These are phyloP conservation scores for Spinellus fusiger DNA, from an alignment of 192 early-diverging fungal species.

Conservation along the genomic window DNA sequence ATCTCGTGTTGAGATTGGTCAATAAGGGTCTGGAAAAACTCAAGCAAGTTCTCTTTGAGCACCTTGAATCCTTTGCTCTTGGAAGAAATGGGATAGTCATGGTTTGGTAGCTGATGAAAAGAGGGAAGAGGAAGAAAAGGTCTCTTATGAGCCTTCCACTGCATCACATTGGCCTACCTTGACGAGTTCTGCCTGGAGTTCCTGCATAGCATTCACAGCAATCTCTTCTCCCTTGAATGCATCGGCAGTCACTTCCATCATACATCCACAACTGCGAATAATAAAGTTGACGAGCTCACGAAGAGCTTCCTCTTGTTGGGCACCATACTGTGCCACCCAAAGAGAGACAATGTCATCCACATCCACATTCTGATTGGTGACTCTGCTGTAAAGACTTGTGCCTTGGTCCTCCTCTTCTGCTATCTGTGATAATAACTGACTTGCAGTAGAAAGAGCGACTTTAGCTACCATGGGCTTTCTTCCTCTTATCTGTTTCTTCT, in stretches of 20 bases:
- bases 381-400: conserved; percentile 11
- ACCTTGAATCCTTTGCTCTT: conserved; percentile 58
- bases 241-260: conserved; percentile 31
- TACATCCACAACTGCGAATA: conserved; percentile 57
- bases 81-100: conserved; percentile 77
- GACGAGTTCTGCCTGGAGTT: conserved; percentile 54
- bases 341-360: conserved; percentile 58
- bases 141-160: not conserved
- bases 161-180: conserved; percentile 34
- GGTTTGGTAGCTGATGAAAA: conserved; percentile 26
- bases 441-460: not conserved
- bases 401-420: conserved; percentile 9
- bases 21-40: conserved; percentile 59
- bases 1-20: conserved; percentile 53
- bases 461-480: not conserved
- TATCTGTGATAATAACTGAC: conserved; percentile 16
- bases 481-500: not conserved
- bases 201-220: conserved; percentile 46
- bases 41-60: conserved; percentile 59
- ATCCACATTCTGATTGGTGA: conserved; percentile 18
- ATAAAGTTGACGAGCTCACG: conserved; percentile 72
- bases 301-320: conserved; percentile 47
- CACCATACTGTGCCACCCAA: conserved; percentile 66
- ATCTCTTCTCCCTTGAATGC: conserved; percentile 52
- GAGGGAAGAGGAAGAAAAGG: not conserved